Percentiles rank a stretch among this genome's conserved stretches.
These are phyloP conservation scores for Lithocarpus polystachyus DNA, from an alignment of 306 rosid species.

Conservation along the genomic window DNA sequence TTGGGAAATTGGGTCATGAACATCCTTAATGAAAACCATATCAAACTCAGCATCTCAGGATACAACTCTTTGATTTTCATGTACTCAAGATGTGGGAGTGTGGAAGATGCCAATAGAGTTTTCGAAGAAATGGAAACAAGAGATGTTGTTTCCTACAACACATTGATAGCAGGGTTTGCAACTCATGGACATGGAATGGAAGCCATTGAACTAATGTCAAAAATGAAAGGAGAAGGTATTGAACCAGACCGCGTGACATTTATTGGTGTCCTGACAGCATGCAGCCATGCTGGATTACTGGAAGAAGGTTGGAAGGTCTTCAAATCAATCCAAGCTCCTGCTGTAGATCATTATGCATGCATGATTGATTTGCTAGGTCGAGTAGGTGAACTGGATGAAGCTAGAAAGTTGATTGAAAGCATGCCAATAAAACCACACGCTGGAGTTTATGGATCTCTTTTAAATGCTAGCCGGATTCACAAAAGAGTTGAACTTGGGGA, in stretches of 20 bases:
- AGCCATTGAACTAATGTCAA: conserved; percentile 43
- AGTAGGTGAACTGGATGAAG: conserved; percentile 61
- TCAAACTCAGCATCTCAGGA: conserved; percentile 45
- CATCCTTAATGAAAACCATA: conserved; percentile 33
- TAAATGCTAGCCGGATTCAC: conserved; percentile 60
- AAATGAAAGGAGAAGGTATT: conserved; percentile 53
- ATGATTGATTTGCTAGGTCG: conserved; percentile 67
- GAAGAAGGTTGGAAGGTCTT: conserved; percentile 52
- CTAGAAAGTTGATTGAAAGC: conserved; percentile 39
- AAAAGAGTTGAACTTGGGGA: conserved; percentile 56
- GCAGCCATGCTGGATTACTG: conserved; percentile 65
- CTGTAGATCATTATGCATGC: conserved; percentile 67
- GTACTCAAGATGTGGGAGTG: conserved; percentile 66
- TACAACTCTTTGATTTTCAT: conserved; percentile 60
- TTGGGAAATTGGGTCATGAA: conserved; percentile 61
- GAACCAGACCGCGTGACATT: conserved; percentile 58
- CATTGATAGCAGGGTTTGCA: conserved; percentile 64
- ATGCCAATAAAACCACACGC: conserved; percentile 70
- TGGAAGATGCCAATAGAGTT: conserved; percentile 44
- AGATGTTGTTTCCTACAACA: conserved; percentile 63
- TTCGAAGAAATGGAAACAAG: conserved; percentile 47
- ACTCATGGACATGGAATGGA: conserved; percentile 59
- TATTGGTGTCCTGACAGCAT: conserved; percentile 51
- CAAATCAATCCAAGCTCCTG: conserved; percentile 54
- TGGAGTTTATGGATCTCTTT: conserved; percentile 64